Evolutionary conservation across 495 filamentous ascomycete genomes (phyloP).

Genomic region (Lepidopterella palustris): DNA sequence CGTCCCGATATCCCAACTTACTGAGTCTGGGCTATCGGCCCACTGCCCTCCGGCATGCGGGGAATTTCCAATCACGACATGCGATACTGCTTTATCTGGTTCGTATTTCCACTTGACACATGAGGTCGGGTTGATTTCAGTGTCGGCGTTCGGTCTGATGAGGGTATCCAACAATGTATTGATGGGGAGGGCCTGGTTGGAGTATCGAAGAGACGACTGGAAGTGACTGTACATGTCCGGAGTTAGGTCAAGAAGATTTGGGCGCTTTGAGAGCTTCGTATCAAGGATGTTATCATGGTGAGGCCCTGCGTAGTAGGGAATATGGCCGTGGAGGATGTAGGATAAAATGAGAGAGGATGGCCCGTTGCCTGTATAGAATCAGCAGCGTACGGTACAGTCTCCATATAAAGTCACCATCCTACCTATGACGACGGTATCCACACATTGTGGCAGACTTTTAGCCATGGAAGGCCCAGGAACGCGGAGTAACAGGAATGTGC

Average conservation of each 20-base stretch:
- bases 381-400: background rate
- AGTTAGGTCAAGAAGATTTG: slow-evolving; percentile 48
- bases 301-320: slow-evolving; percentile 53
- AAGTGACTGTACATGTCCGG: slow-evolving; percentile 48
- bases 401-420: background rate
- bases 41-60: slow-evolving; percentile 55
- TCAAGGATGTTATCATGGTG: slow-evolving; percentile 59
- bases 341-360: slow-evolving; percentile 62
- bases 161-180: slow-evolving; percentile 61
- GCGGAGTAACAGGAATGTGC: slow-evolving; percentile 14
- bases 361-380: slow-evolving; percentile 48
- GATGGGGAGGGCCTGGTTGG: slow-evolving; percentile 57
- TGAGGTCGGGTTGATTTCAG: slow-evolving; percentile 46
- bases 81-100: slow-evolving; percentile 48
- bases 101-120: slow-evolving; percentile 53
- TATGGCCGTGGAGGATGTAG: slow-evolving; percentile 60
- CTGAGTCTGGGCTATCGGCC: slow-evolving; percentile 51
- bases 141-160: slow-evolving; percentile 57
- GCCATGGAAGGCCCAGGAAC: slow-evolving; percentile 28
- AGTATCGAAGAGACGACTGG: slow-evolving; percentile 57
- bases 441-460: slow-evolving; percentile 15
- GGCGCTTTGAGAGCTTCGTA: slow-evolving; percentile 43
- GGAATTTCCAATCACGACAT: slow-evolving; percentile 53
- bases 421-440: slow-evolving; percentile 41
- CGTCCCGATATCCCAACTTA: slow-evolving; percentile 42